These are phyloP conservation scores for Nakazawaea ambrosiae DNA, from an alignment of 805 yeast species.

Conservation along the genomic window DNA sequence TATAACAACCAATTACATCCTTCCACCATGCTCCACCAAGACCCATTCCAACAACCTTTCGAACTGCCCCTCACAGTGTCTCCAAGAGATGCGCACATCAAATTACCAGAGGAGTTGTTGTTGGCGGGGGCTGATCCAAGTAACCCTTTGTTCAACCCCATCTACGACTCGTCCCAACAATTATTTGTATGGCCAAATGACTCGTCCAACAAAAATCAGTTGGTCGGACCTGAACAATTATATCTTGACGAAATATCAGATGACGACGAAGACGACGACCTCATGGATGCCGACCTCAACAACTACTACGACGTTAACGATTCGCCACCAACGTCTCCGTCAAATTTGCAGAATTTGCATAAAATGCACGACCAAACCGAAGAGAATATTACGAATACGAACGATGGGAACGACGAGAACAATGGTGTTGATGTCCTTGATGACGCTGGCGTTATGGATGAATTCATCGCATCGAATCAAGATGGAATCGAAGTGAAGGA, in stretches of 20 bases:
- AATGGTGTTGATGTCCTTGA: no score
- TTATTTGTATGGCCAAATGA: constrained; percentile 13
- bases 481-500: not conserved
- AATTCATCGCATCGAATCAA: not conserved
- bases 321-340: constrained; percentile 4
- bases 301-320: constrained; percentile 4
- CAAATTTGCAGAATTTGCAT: not conserved
- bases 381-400: no score
- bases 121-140: constrained; percentile 2
- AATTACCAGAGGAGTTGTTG: constrained; percentile 14
- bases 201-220: constrained; percentile 2
- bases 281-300: constrained; percentile 5
- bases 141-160: constrained; percentile 5
- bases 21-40: constrained; percentile 1
- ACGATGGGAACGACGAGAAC: no score
- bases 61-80: constrained; percentile 13
- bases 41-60: constrained; percentile 4
- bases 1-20: constrained; percentile 5
- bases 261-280: constrained; percentile 11
- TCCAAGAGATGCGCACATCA: constrained; percentile 15
- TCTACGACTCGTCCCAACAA: constrained; percentile 4
- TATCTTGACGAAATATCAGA: constrained; percentile 16
- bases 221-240: constrained; percentile 12
- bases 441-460: not conserved
- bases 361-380: constrained; percentile 1